Base-by-base conservation (phyloP, 805 yeast species). In the Candida silvicultrix region DNA sequence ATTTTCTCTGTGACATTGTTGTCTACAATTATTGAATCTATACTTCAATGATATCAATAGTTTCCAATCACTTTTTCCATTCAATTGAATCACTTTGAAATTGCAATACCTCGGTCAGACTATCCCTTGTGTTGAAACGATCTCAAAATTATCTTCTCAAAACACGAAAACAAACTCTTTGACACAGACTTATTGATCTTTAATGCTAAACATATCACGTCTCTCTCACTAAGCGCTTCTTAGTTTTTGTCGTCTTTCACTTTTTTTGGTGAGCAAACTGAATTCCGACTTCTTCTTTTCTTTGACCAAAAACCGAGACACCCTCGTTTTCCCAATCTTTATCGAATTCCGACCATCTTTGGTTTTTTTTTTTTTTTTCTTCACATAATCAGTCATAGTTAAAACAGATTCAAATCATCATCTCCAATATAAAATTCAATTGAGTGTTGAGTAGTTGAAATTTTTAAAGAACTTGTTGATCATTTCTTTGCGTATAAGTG, bases 1-100 rank as follows among this genome's bases (percentile, higher is more conserved):
- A 52, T 50, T 72, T 73, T 55, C 77, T 67, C 55, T 70, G 75
- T 19, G 77, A 71, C 77, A 73, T 73, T 40, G 39, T 48, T 31
- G 18, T 31, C 5, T 5, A 31, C 16, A 31, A 28, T 28, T n/a
- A n/a, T n/a, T n/a, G n/a, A n/a, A n/a, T n/a, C n/a, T n/a, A n/a
- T n/a, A n/a, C n/a, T n/a, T n/a, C n/a, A n/a, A 28, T 28, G 31
- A 28, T 28, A 28, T 28, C 14, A 28, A 28, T 28, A 14, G 8
- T 7, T 28, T 8, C 12, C 12, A 14, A 10, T 7, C 31, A 28
- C 31, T 28, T 28, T 28, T 28, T 11, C 10, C 28, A 28, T 14
- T 28, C 31, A 28, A 28, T 28, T 28, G 31, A 11, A 28, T 10
- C 12, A 14, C 14, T 10, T 28, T 28, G 31, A 11, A 28, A 7